These are phyloP conservation scores for Salix brachista DNA, from an alignment of 345 rosid species.

Conservation along the genomic window DNA sequence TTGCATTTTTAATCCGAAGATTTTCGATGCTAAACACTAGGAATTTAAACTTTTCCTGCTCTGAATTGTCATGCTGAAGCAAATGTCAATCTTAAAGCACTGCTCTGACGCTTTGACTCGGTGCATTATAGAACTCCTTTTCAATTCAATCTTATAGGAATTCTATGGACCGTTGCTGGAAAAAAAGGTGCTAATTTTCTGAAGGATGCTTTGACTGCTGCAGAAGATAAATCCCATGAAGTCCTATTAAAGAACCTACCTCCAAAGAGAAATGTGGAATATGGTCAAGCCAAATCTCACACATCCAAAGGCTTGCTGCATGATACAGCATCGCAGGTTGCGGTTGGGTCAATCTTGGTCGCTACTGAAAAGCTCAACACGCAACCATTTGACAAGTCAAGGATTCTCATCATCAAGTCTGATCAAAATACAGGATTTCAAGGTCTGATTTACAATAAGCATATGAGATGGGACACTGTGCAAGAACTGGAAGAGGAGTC, in stretches of 20 bases:
- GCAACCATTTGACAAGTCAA: slow-evolving; percentile 62
- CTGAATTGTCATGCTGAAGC: neutral
- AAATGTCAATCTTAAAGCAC: neutral
- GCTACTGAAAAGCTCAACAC: slow-evolving; percentile 58
- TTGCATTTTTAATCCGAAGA: neutral
- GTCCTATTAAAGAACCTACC: slow-evolving; percentile 40
- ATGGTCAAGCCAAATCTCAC: slow-evolving; percentile 23
- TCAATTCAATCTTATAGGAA: slow-evolving; percentile 38
- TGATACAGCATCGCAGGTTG: slow-evolving; percentile 36
- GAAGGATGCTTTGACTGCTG: slow-evolving; percentile 22
- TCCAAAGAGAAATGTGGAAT: slow-evolving; percentile 22
- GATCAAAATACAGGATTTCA: slow-evolving; percentile 48
- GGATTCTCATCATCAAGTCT: slow-evolving; percentile 60
- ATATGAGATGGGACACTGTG: slow-evolving; percentile 61
- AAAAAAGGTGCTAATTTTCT: slow-evolving; percentile 33
- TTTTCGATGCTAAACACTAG: neutral
- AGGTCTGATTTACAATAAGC: slow-evolving; percentile 81
- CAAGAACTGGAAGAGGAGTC: slow-evolving; percentile 46
- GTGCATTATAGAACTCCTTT: neutral
- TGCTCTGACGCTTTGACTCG: neutral
- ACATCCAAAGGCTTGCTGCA: slow-evolving; percentile 14
- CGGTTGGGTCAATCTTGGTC: slow-evolving; percentile 53
- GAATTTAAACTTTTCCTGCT: neutral
- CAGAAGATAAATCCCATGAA: slow-evolving; percentile 45
- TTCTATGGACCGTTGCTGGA: slow-evolving; percentile 30